Percentiles rank a stretch among this genome's conserved stretches.
phyloP scores from a whole-genome alignment of 805 yeast genomes.

The fission yeast (Schizosaccharomyces pombe) region DNA sequence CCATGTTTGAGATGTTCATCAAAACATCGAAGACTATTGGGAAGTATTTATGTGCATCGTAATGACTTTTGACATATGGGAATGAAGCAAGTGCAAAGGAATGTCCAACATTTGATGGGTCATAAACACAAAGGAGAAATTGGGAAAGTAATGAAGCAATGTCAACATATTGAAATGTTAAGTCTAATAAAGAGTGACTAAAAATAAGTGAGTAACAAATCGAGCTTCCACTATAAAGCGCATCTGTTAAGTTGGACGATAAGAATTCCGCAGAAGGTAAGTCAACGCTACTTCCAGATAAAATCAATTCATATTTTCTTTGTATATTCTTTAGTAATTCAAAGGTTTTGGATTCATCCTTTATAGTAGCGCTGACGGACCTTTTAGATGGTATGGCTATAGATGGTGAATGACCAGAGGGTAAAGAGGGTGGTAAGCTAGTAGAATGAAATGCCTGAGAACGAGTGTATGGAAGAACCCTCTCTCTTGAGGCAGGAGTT shows the following conservation, averaged over 20 bases:
- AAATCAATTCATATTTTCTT: not conserved
- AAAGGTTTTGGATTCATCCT: not conserved
- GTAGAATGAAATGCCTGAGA: too few species aligned
- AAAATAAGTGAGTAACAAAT: not conserved
- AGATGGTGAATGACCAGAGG: not conserved
- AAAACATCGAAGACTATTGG: not conserved
- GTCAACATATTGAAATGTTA: not conserved
- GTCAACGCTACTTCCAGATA: not conserved
- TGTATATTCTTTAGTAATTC: not conserved
- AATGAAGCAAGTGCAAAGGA: not conserved
- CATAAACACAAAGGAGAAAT: not conserved
- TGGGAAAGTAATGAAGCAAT: not conserved
- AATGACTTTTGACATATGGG: not conserved
- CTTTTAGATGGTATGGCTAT: not conserved
- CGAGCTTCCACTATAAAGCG: not conserved
- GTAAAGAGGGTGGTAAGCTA: too few species aligned
- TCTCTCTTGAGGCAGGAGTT: not conserved
- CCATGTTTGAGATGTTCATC: not conserved
- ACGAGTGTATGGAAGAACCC: not conserved
- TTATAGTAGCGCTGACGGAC: too few species aligned
- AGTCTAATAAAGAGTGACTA: not conserved
- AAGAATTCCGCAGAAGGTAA: not conserved
- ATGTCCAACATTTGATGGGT: not conserved
- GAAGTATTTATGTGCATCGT: not conserved
- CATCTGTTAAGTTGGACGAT: not conserved